Percentiles rank a stretch among this genome's conserved stretches.
Evolutionary conservation across 331 rosid species (phyloP).

Genomic region (Rosa hybrid): DNA sequence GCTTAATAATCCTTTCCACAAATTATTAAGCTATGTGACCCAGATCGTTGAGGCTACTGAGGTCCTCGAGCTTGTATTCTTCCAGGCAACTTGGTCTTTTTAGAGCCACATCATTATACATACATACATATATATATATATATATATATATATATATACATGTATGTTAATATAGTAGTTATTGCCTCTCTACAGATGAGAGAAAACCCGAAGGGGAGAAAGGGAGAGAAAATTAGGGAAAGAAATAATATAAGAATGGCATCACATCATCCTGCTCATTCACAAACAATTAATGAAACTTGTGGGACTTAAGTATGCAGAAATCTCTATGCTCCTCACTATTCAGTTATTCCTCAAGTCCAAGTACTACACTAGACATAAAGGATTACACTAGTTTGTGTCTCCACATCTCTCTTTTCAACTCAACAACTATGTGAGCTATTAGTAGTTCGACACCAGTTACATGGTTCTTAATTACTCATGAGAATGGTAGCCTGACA

Average conservation of each 20-base stretch:
- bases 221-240: background rate
- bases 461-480: background rate
- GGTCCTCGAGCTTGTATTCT: slow-evolving; percentile 5
- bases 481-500: too few relatives aligned
- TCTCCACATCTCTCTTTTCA: background rate
- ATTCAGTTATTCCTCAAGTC: background rate
- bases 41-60: background rate
- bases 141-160: background rate
- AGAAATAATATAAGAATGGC: background rate
- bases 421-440: background rate
- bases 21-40: background rate
- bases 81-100: background rate
- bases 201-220: background rate
- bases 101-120: background rate
- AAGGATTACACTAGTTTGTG: background rate
- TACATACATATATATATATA: too few relatives aligned
- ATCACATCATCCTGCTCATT: background rate
- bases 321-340: background rate
- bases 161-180: background rate
- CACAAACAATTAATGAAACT: background rate
- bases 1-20: background rate
- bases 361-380: background rate
- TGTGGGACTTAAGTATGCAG: background rate
- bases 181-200: background rate
- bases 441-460: background rate